Evolutionary conservation across 2,329 filamentous ascomycete genomes (phyloP).

Genomic region (Cordyceps javanica): DNA sequence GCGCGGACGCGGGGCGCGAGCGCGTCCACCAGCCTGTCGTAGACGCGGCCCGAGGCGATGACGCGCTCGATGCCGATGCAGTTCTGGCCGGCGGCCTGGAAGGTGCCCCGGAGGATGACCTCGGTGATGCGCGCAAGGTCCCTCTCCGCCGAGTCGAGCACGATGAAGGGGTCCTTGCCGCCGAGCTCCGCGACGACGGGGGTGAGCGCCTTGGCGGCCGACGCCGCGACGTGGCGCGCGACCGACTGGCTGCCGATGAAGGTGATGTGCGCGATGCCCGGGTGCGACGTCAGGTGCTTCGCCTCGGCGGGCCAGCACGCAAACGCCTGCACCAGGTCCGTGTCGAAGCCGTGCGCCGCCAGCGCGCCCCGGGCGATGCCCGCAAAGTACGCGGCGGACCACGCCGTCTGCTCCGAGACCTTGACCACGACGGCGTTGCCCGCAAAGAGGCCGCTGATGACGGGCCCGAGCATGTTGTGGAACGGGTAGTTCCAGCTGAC

Average conservation of each 20-base stretch:
- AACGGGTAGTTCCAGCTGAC: conserved; percentile 98
- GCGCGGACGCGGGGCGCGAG: conserved; percentile 68
- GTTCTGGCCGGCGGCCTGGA: conserved; percentile 94
- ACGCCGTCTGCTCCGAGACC: conserved; percentile 90
- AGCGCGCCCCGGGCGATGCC: conserved; percentile 74
- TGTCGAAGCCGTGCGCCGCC: conserved; percentile 72
- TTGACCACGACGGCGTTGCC: conserved; percentile 93
- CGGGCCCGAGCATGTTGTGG: conserved; percentile 87
- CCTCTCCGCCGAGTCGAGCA: conserved; percentile 68
- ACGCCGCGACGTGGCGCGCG: conserved; percentile 80
- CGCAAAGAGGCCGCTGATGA: conserved; percentile 85
- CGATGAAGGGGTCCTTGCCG: conserved; percentile 86
- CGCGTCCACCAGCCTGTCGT: conserved; percentile 63
- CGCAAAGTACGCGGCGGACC: conserved; percentile 80
- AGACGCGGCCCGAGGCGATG: conserved; percentile 70
- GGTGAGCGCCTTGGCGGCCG: conserved; percentile 78
- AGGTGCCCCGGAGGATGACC: conserved; percentile 84
- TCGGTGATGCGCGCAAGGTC: conserved; percentile 69
- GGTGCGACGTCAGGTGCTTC: conserved; percentile 75
- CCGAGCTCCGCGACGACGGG: conserved; percentile 88
- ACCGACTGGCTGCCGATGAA: conserved; percentile 91
- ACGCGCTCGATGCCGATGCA: conserved; percentile 96
- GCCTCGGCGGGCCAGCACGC: conserved; percentile 85
- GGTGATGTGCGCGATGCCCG: conserved; percentile 78
- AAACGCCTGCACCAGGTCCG: conserved; percentile 75